phyloP scores from a whole-genome alignment of 2,329 filamentous ascomycete species.

The Botrytis squamosa region DNA sequence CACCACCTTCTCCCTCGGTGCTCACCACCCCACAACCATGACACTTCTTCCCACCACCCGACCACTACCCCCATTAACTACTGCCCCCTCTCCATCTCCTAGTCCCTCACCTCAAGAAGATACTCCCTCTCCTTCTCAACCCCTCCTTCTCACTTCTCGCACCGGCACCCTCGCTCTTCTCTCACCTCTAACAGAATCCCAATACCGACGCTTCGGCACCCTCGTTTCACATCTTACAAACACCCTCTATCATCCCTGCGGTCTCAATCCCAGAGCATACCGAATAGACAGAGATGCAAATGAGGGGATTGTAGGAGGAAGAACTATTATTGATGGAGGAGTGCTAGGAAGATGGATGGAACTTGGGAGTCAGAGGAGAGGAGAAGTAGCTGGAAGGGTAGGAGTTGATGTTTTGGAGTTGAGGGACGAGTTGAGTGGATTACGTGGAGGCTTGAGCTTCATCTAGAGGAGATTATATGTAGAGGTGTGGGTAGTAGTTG shows the following conservation, averaged over 20 bases:
- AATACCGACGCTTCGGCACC: conserved; percentile 80
- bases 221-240: conserved; percentile 77
- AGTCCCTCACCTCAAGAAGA: conserved; percentile 30
- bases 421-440: conserved; percentile 64
- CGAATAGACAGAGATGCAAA: conserved; percentile 59
- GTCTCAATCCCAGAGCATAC: conserved; percentile 80
- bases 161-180: conserved; percentile 77
- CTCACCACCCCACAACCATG: conserved; percentile 71
- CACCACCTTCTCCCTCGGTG: conserved; percentile 82
- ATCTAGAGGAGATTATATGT: not conserved
- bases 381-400: conserved; percentile 72
- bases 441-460: conserved; percentile 44
- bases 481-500: not conserved
- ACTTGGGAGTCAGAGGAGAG: conserved; percentile 66
- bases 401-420: conserved; percentile 68
- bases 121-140: conserved; percentile 42
- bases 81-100: conserved; percentile 41
- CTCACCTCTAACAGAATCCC: conserved; percentile 72
- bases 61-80: conserved; percentile 47
- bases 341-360: conserved; percentile 74
- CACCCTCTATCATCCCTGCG: conserved; percentile 72
- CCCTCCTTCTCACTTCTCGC: conserved; percentile 68
- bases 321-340: conserved; percentile 67
- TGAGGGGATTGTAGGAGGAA: conserved; percentile 44
- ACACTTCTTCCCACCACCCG: conserved; percentile 71